Base-by-base conservation (phyloP, 148 eudicot species). In the Cornus controversa region DNA sequence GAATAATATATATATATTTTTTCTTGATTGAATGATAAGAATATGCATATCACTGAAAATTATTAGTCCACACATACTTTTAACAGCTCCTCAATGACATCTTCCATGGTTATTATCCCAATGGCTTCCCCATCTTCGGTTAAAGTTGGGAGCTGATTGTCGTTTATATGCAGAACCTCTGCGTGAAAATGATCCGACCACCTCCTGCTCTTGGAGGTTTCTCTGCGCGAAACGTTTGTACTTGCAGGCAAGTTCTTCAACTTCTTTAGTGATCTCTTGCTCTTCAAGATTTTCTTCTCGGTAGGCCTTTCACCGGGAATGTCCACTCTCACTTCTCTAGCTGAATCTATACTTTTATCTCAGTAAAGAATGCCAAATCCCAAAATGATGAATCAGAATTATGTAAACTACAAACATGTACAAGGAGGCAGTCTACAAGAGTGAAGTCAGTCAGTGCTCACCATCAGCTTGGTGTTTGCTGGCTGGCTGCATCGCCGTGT, bases 31-130 rank as follows among this genome's bases (percentile, higher is more conserved):
- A 13, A 63, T n/a, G 23, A 60, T 60, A n/a, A 60, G 64, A 20
- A n/a, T 1, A 25, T 29, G 22, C 24, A 42, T n/a, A n/a, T 10
- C 45, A 24, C 8, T 7, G 54, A 28, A 54, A 71, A 29, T 3
- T n/a, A 29, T 3, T n/a, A 69, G 65, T 34, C 36, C 18, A 37
- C 69, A 37, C 69, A 20, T 63, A 81, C 83, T 26, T 81, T 76
- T 53, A 81, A 54, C 34, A 81, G 72, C 80, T 81, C 76, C 57
- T 85, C 83, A 25, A 87, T 85, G 64, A 87, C 86, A 74, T 87
- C 90, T 80, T 87, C 86, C 88, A 87, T 85, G 31, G 90, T 87
- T 79, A 85, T 87, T 23, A 87, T 87, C 64, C 90, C 88, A 68
- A 85, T 71, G 50, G 81, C 88, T 77, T 87, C 88, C 70, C 82